Evolutionary conservation across 768 basidiomycete genomes (phyloP), one percentile per base, ranked within the genome.

Genomic region (Boletellus emodensis): DNA sequence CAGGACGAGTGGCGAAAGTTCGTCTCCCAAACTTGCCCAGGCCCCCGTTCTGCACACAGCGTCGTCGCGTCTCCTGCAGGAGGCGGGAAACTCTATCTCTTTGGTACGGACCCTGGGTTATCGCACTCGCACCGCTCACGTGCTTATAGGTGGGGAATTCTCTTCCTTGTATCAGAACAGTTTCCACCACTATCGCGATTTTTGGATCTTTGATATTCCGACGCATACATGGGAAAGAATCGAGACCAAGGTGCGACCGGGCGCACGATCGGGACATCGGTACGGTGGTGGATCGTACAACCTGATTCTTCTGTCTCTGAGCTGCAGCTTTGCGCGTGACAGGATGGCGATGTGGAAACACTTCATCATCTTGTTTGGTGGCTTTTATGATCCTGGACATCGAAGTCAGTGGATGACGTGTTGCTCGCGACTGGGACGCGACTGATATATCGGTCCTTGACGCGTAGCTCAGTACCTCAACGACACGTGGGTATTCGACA

Each of bases 271-370:
- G 3, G 94, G 93, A 2, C 90, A 92, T 68, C 75, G 92, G 82
- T 87, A 44, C 0, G 55, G 9, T 33, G 1, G 9, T 24, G 1
- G 2, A 40, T 22, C 5, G 3, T 30, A 13, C 41, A 9, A 15
- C 3, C 6, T 7, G 32, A 14, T 11, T 13, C 1, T 24, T 1
- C 7, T 18, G 6, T 41, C 20, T n/a, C 48, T 49, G 6, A 50
- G 1, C 10, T 11, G 20, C 9, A 4, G 5, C 15, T 33, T 40
- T 20, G 38, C 8, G 15, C 37, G 8, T 15, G 13, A 24, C 42
- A 89, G 89, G 33, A 92, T 94, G 90, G 86, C 86, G 0, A 72
- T 87, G 39, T 95, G 89, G 89, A 95, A 94, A 62, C 87, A 94
- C 46, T 82, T 78, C 48, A 79, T 94, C 24, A 76, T 94, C 34